phyloP scores from a whole-genome alignment of 192 early-diverging fungal species.

The Geranomyces michiganensis region DNA sequence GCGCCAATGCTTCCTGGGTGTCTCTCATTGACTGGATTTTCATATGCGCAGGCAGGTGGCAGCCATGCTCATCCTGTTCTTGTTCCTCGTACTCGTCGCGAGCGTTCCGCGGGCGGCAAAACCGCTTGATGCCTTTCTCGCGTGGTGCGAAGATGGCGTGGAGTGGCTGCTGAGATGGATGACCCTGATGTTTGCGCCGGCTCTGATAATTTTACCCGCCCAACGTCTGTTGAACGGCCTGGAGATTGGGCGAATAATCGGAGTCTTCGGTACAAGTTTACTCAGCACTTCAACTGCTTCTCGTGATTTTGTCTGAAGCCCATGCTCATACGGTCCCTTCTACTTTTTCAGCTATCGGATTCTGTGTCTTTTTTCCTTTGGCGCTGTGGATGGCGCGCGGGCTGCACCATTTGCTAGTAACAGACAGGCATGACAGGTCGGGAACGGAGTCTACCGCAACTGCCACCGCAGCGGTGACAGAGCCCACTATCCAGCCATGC shows the following conservation, averaged over 20 bases:
- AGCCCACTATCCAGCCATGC: no score
- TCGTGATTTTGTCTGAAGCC: neutral
- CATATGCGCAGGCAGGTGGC: neutral
- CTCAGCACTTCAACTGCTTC: neutral
- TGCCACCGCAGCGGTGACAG: no score
- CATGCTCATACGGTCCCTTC: neutral
- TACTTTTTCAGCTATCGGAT: constrained; percentile 1
- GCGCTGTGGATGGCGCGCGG: constrained; percentile 2
- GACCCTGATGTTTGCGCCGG: constrained; percentile 25
- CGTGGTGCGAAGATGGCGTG: neutral
- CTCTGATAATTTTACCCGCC: constrained; percentile 6
- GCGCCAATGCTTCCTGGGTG: no score
- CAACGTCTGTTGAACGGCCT: neutral
- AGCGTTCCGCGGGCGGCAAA: neutral
- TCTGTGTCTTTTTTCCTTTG: neutral
- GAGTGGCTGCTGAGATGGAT: constrained; percentile 31
- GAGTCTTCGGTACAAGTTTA: constrained; percentile 3
- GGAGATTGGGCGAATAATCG: constrained; percentile 22
- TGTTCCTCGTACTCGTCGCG: neutral
- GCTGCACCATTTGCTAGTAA: neutral
- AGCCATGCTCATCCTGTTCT: constrained; percentile 10
- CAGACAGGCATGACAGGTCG: no score
- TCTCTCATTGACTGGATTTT: no score
- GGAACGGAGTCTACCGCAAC: no score
- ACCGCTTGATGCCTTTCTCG: neutral